A percentile compares a stretch with the other conserved stretches of the same genome.
These are phyloP conservation scores for Colletotrichum eremochloae DNA, from an alignment of 2,329 filamentous ascomycete genomes.

Conservation along the genomic window DNA sequence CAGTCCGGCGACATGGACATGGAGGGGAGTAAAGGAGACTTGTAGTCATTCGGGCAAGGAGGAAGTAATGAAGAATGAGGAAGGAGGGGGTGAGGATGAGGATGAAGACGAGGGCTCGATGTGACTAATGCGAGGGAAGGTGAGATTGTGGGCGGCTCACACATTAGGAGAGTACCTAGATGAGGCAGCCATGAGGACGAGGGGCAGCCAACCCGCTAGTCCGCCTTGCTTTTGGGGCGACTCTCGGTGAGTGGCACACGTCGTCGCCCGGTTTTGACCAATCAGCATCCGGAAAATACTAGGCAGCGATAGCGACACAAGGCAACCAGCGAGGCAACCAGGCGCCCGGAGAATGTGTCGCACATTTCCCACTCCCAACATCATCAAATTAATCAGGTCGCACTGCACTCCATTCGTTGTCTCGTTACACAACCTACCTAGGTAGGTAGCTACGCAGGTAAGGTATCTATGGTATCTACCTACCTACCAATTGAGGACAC, in stretches of 20 bases:
- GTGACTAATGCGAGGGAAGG: constrained; percentile 6
- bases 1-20: constrained; percentile 25
- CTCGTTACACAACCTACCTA: neutral
- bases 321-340: constrained; percentile 18
- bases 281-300: neutral
- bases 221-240: constrained; percentile 27
- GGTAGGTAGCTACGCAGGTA: too few relatives aligned
- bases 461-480: too few relatives aligned
- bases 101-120: constrained; percentile 1
- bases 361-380: constrained; percentile 8
- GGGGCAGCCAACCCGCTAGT: constrained; percentile 20
- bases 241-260: constrained; percentile 17
- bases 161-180: neutral
- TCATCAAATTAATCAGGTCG: too few relatives aligned
- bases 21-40: constrained; percentile 1
- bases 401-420: neutral
- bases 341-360: constrained; percentile 6
- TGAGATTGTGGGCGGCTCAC: neutral
- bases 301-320: constrained; percentile 19
- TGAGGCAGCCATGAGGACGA: constrained; percentile 17
- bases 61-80: constrained; percentile 1
- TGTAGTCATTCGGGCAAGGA: constrained; percentile 25
- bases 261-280: neutral
- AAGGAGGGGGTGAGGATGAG: constrained; percentile 16
- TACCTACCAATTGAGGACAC: neutral